Evolutionary conservation across 768 basidiomycete genomes (phyloP).

Genomic region (Suillus occidentalis): DNA sequence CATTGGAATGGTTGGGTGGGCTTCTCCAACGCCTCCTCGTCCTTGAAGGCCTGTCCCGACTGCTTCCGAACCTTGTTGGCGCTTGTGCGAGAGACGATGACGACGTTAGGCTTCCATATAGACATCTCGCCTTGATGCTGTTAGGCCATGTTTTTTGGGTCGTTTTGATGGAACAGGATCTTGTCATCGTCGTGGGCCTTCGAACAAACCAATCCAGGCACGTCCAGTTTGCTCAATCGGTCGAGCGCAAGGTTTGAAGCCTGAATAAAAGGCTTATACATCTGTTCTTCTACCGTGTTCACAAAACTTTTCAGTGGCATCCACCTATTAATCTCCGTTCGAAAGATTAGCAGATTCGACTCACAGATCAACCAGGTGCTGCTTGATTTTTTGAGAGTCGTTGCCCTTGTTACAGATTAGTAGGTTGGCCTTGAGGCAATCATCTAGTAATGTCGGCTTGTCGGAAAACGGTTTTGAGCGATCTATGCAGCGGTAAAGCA

Average conservation of each 20-base stretch:
- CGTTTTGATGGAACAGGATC: neutral
- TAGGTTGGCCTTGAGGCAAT: neutral
- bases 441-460: neutral
- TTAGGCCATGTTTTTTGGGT: neutral
- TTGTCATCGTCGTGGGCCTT: neutral
- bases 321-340: neutral
- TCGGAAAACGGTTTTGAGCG: neutral
- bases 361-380: neutral
- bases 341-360: neutral
- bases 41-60: neutral
- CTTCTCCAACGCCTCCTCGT: neutral
- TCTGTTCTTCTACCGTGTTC: no score
- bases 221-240: neutral
- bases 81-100: neutral
- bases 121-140: neutral
- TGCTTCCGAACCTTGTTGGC: neutral
- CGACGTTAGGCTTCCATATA: neutral
- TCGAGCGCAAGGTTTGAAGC: neutral
- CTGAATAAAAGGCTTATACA: neutral
- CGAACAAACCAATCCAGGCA: neutral
- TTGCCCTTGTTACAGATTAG: neutral
- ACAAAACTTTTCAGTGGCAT: neutral
- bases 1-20: neutral
- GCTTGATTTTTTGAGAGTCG: neutral
- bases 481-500: constrained; percentile 1